A percentile compares a stretch with the other conserved stretches of the same genome.
Conservation (phyloP, 2,329 filamentous ascomycete genomes). For the Fusarium sp. region DNA sequence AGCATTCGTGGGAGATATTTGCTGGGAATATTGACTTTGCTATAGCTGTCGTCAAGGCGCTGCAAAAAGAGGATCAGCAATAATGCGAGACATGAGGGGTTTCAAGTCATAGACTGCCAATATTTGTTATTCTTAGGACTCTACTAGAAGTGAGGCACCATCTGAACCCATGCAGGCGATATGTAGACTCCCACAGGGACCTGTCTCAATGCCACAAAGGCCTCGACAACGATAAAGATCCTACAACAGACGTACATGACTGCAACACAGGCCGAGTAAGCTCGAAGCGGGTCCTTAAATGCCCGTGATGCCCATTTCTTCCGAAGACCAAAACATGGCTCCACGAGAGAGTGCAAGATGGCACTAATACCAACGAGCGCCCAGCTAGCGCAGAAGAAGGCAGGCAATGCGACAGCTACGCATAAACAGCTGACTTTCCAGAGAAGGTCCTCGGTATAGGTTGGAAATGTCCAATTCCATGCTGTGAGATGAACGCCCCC, state of each 20-base stretch:
- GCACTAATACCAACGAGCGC: background rate
- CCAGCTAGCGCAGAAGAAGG: background rate
- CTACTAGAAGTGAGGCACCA: constrained; percentile 11
- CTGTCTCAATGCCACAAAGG: constrained; percentile 2
- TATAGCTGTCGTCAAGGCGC: constrained; percentile 14
- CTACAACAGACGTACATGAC: background rate
- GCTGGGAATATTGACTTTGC: constrained; percentile 25
- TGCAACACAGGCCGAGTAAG: background rate
- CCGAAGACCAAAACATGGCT: background rate
- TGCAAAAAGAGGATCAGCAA: background rate
- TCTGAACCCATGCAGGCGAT: constrained; percentile 9
- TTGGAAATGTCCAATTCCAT: background rate
- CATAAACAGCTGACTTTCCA: constrained; percentile 3
- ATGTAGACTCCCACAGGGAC: constrained; percentile 8
- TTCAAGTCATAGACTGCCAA: background rate
- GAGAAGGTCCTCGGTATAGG: background rate
- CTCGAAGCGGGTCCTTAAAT: background rate
- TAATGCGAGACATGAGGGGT: no score
- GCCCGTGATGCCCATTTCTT: background rate
- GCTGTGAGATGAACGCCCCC: background rate
- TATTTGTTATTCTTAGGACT: background rate
- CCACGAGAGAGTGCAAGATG: background rate
- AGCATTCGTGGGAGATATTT: constrained; percentile 31
- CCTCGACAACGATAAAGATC: constrained; percentile 3
- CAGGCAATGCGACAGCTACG: background rate